Evolutionary conservation across 2,329 filamentous ascomycete genomes (phyloP).

Genomic region (Huntiella moniliformis): DNA sequence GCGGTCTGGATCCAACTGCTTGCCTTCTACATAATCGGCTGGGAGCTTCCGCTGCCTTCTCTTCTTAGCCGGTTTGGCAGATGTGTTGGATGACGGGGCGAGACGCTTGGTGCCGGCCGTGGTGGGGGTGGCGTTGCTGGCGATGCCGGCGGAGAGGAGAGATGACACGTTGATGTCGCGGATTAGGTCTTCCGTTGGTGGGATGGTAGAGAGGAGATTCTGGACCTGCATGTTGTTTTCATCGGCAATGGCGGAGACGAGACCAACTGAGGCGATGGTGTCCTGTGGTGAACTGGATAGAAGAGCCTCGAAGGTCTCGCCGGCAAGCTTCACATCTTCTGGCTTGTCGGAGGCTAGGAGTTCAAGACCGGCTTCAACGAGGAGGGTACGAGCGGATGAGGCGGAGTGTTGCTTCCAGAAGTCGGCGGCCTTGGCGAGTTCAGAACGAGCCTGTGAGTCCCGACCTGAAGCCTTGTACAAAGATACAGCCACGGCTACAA

Average conservation of each 20-base stretch:
- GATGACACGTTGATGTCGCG: constrained; percentile 38
- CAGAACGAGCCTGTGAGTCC: constrained; percentile 48
- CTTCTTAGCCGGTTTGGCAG: constrained; percentile 26
- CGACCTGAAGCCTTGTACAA: constrained; percentile 63
- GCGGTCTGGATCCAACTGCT: constrained; percentile 71
- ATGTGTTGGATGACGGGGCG: constrained; percentile 16
- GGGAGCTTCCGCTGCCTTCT: constrained; percentile 46
- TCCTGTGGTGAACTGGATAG: constrained; percentile 48
- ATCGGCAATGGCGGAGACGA: constrained; percentile 65
- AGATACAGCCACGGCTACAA: constrained; percentile 62
- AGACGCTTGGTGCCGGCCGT: constrained; percentile 29
- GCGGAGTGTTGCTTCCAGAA: constrained; percentile 54
- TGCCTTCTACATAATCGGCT: constrained; percentile 57
- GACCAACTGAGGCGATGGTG: constrained; percentile 54
- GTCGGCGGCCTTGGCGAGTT: constrained; percentile 59
- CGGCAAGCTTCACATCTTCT: constrained; percentile 50
- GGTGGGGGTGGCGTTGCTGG: constrained; percentile 22
- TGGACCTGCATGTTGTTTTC: constrained; percentile 37
- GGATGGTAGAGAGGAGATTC: constrained; percentile 36
- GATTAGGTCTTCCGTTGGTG: constrained; percentile 42
- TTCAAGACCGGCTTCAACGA: constrained; percentile 66
- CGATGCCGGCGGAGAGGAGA: constrained; percentile 48
- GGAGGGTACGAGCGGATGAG: constrained; percentile 36
- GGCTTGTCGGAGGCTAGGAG: constrained; percentile 56
- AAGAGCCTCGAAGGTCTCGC: constrained; percentile 60